Evolutionary conservation across 805 yeast genomes (phyloP).

Genomic region (Barnettozyma salicaria): DNA sequence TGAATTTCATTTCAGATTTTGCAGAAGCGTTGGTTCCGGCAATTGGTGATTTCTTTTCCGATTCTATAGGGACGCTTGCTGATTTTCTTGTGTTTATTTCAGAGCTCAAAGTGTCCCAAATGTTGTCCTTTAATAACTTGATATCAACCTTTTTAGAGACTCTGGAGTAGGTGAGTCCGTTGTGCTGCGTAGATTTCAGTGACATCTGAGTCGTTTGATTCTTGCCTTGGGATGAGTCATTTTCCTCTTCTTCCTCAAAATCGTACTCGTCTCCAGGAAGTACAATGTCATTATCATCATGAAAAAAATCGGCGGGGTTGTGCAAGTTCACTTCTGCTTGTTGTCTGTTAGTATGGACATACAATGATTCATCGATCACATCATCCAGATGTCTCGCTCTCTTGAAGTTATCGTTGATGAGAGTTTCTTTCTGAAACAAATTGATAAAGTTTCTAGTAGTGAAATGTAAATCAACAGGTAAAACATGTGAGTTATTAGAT

Average conservation of each 20-base stretch:
- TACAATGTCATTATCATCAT: constrained; percentile 25
- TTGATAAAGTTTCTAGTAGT: constrained; percentile 61
- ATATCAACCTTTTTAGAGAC: constrained; percentile 79
- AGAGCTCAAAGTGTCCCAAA: constrained; percentile 56
- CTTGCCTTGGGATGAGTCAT: constrained; percentile 18
- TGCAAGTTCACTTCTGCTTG: constrained; percentile 22
- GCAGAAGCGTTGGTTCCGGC: neutral
- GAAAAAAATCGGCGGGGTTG: constrained; percentile 36
- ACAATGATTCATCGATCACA: constrained; percentile 58
- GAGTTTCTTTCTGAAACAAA: constrained; percentile 61
- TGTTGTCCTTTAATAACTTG: constrained; percentile 61
- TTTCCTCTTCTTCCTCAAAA: constrained; percentile 28
- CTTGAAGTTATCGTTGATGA: constrained; percentile 33
- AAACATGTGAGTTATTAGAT: constrained; percentile 39
- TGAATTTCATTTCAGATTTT: constrained; percentile 27
- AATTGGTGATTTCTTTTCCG: neutral
- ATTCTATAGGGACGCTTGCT: neutral
- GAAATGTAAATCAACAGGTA: constrained; percentile 74
- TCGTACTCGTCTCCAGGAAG: constrained; percentile 29
- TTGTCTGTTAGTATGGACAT: constrained; percentile 50
- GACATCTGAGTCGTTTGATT: constrained; percentile 22
- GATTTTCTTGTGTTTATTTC: constrained; percentile 15
- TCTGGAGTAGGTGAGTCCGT: constrained; percentile 52
- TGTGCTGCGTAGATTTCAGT: constrained; percentile 21
- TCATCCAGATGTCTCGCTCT: constrained; percentile 20